Base-by-base conservation (phyloP, 106 monocot genomes). In the Chionographis japonica region DNA sequence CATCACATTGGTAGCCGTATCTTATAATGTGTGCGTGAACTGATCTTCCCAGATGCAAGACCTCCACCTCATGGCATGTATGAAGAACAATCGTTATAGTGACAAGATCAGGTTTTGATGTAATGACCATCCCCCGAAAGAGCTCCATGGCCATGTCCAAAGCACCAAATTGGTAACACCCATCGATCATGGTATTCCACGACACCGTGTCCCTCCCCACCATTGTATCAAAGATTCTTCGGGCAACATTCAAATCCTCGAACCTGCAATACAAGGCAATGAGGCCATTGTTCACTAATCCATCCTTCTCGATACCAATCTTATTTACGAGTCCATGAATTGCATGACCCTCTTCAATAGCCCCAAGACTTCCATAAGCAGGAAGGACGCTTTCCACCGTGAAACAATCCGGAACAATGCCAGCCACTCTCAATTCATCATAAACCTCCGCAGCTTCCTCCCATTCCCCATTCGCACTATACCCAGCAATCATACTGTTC, bases 371-470 rank as follows among this genome's bases (percentile, higher is more conserved):
- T 35, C 72, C 72, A 50, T 43, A 61, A 17, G 78, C 78, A 3
- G 78, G 78, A 43, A 78, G 61, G 60, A 78, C 54, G 40, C 78
- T 78, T 72, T 78, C 78, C 40, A 72, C 78, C 3, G 78, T 78
- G 40, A 72, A 78, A 49, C 78, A 78, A 67, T 78, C 78, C n/a
- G 61, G 72, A 55, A 55, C 53, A 11, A 61, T 4, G 8, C 67
- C 55, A 37, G n/a, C 43, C 41, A 61, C 37, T 38, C 78, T 58
- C 37, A 78, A 61, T 36, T 60, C 67, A 40, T 12, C 16, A 56
- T 73, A 73, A 37, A 56, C 43, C 51, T 73, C 64, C 6, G n/a
- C 54, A 53, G 63, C 55, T 39, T 64, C 46, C 46, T 64, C 51
- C 73, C 73, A 73, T 14, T 73, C 73, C 40, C 63, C 73, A 37